These are phyloP conservation scores for Cladosporium sp. DNA, from an alignment of 2,329 filamentous ascomycete genomes.

Conservation along the genomic window DNA sequence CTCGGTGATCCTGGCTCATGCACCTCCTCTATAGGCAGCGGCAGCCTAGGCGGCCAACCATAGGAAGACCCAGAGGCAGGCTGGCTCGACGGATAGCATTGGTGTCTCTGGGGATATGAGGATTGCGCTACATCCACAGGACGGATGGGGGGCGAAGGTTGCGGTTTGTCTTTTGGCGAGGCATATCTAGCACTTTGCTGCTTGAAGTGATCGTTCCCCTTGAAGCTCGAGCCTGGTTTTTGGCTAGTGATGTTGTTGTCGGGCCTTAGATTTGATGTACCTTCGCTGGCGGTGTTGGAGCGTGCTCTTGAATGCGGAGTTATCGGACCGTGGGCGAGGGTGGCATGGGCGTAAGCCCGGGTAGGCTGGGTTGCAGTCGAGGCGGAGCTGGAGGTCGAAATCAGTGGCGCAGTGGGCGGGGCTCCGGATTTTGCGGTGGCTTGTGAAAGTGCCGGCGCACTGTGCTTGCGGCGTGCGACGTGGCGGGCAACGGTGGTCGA, in stretches of 20 bases:
- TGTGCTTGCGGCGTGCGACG: slow-evolving; percentile 16
- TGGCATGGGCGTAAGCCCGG: slow-evolving; percentile 22
- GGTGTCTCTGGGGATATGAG: neutral
- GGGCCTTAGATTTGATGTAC: neutral
- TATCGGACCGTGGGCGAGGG: slow-evolving; percentile 20
- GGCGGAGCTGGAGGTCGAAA: slow-evolving; percentile 21
- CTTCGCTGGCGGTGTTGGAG: slow-evolving; percentile 30
- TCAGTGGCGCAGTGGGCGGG: slow-evolving; percentile 22
- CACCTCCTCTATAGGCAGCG: slow-evolving; percentile 88
- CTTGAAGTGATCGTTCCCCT: slow-evolving; percentile 11
- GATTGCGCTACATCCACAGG: slow-evolving; percentile 14
- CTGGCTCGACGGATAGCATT: slow-evolving; percentile 24
- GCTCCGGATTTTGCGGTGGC: slow-evolving; percentile 11
- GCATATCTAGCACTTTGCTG: slow-evolving; percentile 17
- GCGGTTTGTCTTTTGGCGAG: slow-evolving; percentile 3
- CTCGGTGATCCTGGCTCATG: slow-evolving; percentile 90
- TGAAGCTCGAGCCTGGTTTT: slow-evolving; percentile 13
- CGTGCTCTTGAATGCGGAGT: slow-evolving; percentile 31
- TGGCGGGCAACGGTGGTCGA: slow-evolving; percentile 16
- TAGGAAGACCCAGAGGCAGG: slow-evolving; percentile 34
- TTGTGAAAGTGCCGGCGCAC: slow-evolving; percentile 19
- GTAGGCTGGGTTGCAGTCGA: slow-evolving; percentile 22
- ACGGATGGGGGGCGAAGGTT: slow-evolving; percentile 10
- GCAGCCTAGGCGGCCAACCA: slow-evolving; percentile 78
- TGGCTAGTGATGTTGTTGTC: slow-evolving; percentile 12